Evolutionary conservation across 176 grass and related monocot genomes (phyloP), one percentile per base, ranked within the genome.

Genomic region (Lolium perenne): DNA sequence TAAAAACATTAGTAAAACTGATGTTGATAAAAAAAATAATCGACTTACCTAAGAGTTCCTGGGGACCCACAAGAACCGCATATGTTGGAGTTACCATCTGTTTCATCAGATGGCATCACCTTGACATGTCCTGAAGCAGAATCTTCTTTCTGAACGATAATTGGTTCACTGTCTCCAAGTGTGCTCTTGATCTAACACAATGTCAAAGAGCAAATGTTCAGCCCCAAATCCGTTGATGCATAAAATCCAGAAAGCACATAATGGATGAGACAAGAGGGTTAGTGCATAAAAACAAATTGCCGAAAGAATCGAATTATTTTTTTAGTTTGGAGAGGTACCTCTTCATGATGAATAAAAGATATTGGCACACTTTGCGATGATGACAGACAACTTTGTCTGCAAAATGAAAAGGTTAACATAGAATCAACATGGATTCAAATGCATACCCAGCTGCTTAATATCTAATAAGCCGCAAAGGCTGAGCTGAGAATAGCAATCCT

Each of bases 41-140:
- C 12, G 4, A 92, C 95, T 83, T 77, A 95, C 95, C 91, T 78
- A 18, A 93, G 85, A 82, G 68, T 64, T 89, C 90, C 91, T 82
- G 91, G 86, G 74, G 20, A 18, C 71, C 64, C 71, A 88, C 93
- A 97, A 77, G 71, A 54, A 90, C 76, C 14, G 57, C 93, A 97
- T 47, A 79, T 77, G 83, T 83, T 72, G 51, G 66, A 64, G 76
- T 14, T 43, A 51, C 49, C 45, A 49, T 85, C 55, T 80, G 66
- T 78, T 88, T 88, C 81, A 84, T 81, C 77, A 77, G 43, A 74
- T 56, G 47, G 57, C 72, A 25, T 20, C 54, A 67, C 29, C 67
- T 86, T 54, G 60, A 82, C 2, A n/a, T 54, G 62, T 11, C 41
- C 77, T 48, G 72, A 63, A 90, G 32, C 80, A 88, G 80, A 71